These are phyloP conservation scores for Colletotrichum sp. DNA, from an alignment of 2,329 filamentous ascomycete genomes.

Conservation along the genomic window DNA sequence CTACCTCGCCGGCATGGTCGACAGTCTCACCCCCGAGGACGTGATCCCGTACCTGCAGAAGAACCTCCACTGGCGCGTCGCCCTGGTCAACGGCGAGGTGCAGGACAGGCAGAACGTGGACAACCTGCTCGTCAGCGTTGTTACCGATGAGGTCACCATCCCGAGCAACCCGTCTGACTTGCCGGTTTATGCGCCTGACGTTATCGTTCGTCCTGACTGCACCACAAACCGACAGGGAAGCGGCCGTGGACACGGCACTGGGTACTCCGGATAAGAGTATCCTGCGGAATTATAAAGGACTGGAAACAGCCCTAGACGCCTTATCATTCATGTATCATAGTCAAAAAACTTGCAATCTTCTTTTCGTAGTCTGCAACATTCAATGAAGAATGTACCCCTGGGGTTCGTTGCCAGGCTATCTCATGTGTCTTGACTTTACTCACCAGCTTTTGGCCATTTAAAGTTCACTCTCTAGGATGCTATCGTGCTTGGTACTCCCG, in stretches of 20 bases:
- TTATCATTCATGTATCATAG: background rate
- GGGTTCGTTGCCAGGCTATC: no score
- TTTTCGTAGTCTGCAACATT: no score
- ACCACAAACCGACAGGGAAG: constrained; percentile 4
- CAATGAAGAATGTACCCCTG: no score
- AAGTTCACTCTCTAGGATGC: no score
- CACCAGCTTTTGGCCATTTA: no score
- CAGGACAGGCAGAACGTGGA: background rate
- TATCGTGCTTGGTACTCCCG: no score
- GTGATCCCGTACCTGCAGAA: constrained; percentile 30
- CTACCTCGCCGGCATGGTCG: constrained; percentile 25
- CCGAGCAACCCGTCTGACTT: background rate
- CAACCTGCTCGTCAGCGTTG: constrained; percentile 5
- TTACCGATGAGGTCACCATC: constrained; percentile 7
- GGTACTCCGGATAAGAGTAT: background rate
- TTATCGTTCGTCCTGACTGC: background rate
- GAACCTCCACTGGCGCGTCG: constrained; percentile 28
- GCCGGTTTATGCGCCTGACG: background rate
- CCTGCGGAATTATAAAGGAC: background rate
- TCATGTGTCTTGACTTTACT: no score
- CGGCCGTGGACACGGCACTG: constrained; percentile 4
- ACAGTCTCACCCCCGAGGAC: constrained; percentile 23
- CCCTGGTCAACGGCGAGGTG: constrained; percentile 24
- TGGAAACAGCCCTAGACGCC: background rate
- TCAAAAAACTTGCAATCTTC: no score